A percentile compares a stretch with the other conserved stretches of the same genome.
Conservation (phyloP, 2,329 filamentous ascomycete genomes). For the Xylariaceae sp. region DNA sequence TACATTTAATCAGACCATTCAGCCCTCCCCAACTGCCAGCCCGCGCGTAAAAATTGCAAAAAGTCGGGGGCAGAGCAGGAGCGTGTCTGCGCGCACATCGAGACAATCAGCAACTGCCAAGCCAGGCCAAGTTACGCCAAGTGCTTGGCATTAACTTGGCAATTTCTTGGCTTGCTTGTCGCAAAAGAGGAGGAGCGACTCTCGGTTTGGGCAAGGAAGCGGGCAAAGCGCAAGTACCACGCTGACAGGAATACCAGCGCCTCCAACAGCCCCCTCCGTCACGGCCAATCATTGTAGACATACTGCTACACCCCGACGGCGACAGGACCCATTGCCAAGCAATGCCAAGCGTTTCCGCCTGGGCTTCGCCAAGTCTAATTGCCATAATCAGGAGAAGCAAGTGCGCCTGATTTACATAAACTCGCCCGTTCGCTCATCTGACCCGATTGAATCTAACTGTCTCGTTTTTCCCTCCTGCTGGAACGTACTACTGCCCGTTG, state of each 20-base stretch:
- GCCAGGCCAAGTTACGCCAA: slow-evolving; percentile 26
- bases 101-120: slow-evolving; percentile 26
- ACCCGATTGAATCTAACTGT: slow-evolving; percentile 3
- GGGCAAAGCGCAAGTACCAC: slow-evolving; percentile 18
- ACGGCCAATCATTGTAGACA: slow-evolving; percentile 23
- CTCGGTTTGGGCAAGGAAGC: slow-evolving; percentile 5
- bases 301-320: slow-evolving; percentile 27
- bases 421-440: slow-evolving; percentile 25
- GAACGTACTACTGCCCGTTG: slow-evolving; percentile 3
- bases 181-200: slow-evolving; percentile 22
- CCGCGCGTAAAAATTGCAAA: slow-evolving; percentile 6
- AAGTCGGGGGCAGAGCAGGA: slow-evolving; percentile 6
- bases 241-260: slow-evolving; percentile 18
- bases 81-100: slow-evolving; percentile 2
- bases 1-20: too few species aligned
- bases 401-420: slow-evolving; percentile 32
- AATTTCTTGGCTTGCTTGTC: slow-evolving; percentile 28
- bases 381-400: slow-evolving; percentile 31
- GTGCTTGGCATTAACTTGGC: slow-evolving; percentile 25
- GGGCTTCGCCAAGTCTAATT: slow-evolving; percentile 30
- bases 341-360: slow-evolving; percentile 35
- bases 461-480: slow-evolving; percentile 12
- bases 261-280: slow-evolving; percentile 22
- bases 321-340: slow-evolving; percentile 31
- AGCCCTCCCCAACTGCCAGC: background rate